Evolutionary conservation across 352 stramenopile species (phyloP), one percentile per base, ranked within the genome.

Genomic region (Phytophthora colocasiae): DNA sequence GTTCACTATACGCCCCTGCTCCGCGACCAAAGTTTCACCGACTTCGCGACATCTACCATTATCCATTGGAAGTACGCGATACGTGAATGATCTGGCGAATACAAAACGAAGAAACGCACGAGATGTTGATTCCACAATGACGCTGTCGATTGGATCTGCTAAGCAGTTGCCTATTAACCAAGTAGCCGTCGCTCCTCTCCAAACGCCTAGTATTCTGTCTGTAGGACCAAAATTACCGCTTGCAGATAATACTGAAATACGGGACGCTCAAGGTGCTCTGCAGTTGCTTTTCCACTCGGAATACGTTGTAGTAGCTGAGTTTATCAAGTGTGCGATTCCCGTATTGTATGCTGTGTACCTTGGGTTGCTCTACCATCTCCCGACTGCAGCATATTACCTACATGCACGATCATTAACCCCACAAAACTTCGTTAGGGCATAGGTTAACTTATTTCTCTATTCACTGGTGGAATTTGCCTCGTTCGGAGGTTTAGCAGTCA

Each of bases 271-370:
- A 51, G 54, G 69, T 36, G 39, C 62, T 3, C 57, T 80, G 6
- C 58, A 72, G 12, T 34, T 66, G 22, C 65, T 83, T 12, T 82
- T 82, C 53, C 74, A 79, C 22, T 67, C 47, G 3, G 69, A 80
- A 38, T 82, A 77, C 26, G 27, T 78, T 27, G 48, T 81, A 10
- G 58, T 80, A 29, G 52, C 58, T n/a, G 73, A 82, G 56, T 79
- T 73, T 32, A 55, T 80, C 47, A 68, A 85, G 55, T 70, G 47
- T 24, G n/a, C 63, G 14, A 63, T 80, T 17, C 73, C 71, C 4
- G 46, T 79, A n/a, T 29, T 80, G 10, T 75, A 77, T 24, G 51
- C 48, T 0, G 17, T 70, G 4, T 85, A 78, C 22, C 43, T 72
- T 1, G 32, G 34, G 0, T 56, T 69, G 10, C 31, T 82, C 15